Conservation (phyloP, 2,329 filamentous ascomycete species). For the Periconia digitata region DNA sequence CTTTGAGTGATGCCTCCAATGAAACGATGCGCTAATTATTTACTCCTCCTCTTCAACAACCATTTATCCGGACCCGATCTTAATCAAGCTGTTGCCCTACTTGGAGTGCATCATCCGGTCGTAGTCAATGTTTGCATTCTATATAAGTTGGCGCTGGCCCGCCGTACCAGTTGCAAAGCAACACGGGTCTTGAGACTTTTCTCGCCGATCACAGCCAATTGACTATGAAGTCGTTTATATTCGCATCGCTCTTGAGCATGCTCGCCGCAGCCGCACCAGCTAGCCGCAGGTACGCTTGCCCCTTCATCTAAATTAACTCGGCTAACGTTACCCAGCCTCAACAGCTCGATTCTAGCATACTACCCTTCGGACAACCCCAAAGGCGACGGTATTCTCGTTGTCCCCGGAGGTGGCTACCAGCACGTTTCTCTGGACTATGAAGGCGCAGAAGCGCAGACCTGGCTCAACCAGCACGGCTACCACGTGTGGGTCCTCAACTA, state of each 20-base stretch:
- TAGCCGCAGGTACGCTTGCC: background rate
- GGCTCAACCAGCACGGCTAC: slow-evolving; percentile 7
- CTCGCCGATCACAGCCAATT: background rate
- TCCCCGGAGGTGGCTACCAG: slow-evolving; percentile 6
- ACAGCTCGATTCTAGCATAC: slow-evolving; percentile 4
- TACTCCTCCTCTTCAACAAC: background rate
- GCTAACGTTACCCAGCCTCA: slow-evolving; percentile 1
- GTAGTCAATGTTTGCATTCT: background rate
- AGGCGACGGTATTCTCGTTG: slow-evolving; percentile 5
- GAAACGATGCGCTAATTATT: background rate
- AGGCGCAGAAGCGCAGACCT: slow-evolving; percentile 5
- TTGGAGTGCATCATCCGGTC: background rate
- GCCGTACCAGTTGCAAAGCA: no score
- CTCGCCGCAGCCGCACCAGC: no score
- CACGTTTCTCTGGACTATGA: slow-evolving; percentile 3
- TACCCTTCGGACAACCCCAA: slow-evolving; percentile 2
- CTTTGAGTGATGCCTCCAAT: background rate
- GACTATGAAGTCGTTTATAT: background rate
- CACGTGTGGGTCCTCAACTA: slow-evolving; percentile 9
- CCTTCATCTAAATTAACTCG: background rate
- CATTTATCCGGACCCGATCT: background rate
- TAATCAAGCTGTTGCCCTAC: background rate
- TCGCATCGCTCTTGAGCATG: background rate
- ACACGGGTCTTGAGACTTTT: no score
- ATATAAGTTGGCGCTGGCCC: no score